A percentile compares a stretch with the other conserved stretches of the same genome.
Conservation (phyloP, 331 rosid species). For the Phaseolus coccineus region DNA sequence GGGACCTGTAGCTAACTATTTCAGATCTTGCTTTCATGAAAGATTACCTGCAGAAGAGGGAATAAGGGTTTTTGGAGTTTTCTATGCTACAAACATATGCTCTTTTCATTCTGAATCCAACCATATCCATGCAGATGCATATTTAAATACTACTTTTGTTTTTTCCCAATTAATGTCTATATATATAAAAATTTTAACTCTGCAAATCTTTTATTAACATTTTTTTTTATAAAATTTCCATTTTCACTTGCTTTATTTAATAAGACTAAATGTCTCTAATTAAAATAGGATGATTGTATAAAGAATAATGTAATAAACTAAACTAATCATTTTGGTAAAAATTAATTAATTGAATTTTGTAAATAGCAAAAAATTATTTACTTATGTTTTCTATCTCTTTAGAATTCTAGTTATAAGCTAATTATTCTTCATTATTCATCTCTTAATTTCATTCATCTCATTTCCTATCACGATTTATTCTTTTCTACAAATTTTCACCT, state of each 20-base stretch:
- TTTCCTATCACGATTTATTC: no score
- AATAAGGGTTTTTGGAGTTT: slow-evolving; percentile 55
- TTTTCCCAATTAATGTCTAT: neutral
- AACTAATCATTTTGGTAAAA: no score
- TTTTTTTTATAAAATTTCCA: neutral
- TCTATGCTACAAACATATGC: slow-evolving; percentile 34
- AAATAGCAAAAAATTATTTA: no score
- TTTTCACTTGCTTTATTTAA: no score
- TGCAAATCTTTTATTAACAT: neutral
- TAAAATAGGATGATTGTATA: no score
- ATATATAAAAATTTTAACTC: neutral
- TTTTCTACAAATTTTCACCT: no score
- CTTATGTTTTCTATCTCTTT: no score
- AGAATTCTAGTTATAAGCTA: no score
- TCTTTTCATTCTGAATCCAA: slow-evolving; percentile 1
- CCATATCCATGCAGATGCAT: neutral
- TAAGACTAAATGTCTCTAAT: no score
- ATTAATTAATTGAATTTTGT: no score
- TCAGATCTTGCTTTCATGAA: slow-evolving; percentile 50
- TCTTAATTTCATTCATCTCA: neutral
- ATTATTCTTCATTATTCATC: no score
- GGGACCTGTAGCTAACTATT: slow-evolving; percentile 27
- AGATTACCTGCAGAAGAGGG: slow-evolving; percentile 61
- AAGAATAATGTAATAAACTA: no score
- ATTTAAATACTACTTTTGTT: neutral